Base-by-base conservation (phyloP, 108 stramenopile genomes). In the Discostella pseudostelligera region DNA sequence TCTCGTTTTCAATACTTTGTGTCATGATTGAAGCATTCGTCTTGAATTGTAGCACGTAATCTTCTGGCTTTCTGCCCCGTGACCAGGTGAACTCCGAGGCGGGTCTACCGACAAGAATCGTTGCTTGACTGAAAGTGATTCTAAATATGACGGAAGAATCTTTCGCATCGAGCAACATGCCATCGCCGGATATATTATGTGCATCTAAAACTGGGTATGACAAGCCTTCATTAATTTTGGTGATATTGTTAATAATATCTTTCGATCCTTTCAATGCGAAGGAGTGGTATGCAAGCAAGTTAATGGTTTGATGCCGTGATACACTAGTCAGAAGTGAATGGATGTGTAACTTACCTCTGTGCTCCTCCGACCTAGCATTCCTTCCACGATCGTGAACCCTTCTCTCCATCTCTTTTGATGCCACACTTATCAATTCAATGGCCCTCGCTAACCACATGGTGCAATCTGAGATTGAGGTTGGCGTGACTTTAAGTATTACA, bases 331-430 rank as follows among this genome's bases (percentile, higher is more conserved):
- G n/a, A n/a, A n/a, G 17, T 20, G 12, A 22, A 39, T 2, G 32
- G 29, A 12, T 14, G 36, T 56, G 35, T 14, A 22, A 58, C 70
- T 70, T 49, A 65, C 74, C 48, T 39, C 40, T 62, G 36, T 61
- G 36, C 48, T 70, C 79, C 13, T 64, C 48, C 46, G 48, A 72
- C 54, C 87, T 60, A 2, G 83, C 84, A 58, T 74, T 82, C 26
- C 89, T 66, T 60, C 89, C 84, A 10, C 83, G 81, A 35, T 85
- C 84, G 76, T 90, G 89, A 16, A 90, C 85, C 54, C 83, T 86
- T 37, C 89, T 68, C 54, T 90, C 89, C 80, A 90, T 84, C 71
- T 87, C 89, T 59, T 54, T 81, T 16, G 86, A 84, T 21, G 82
- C 69, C 20, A 90, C 46, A 40, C 86, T 76, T 3, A 72, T 59